These are phyloP conservation scores for Rosa multiflora DNA, from an alignment of 306 rosid species.

Conservation along the genomic window DNA sequence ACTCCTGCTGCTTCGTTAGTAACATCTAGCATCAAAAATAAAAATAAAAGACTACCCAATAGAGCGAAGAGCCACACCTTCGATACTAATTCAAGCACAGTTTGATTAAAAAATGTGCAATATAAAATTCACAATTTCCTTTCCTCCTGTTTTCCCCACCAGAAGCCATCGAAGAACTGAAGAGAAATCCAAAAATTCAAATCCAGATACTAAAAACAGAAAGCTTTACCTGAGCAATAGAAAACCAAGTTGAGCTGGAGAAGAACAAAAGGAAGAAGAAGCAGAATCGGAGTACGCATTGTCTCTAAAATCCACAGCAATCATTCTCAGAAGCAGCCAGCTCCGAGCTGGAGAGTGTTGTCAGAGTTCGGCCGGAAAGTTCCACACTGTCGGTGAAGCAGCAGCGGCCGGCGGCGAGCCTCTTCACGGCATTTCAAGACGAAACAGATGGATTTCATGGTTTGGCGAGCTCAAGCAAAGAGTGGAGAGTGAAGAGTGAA, in stretches of 20 bases:
- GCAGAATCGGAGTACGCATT: constrained; percentile 52
- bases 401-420: constrained; percentile 26
- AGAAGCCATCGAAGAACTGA: constrained; percentile 6
- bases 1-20: not conserved
- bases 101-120: not conserved
- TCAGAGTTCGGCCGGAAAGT: constrained; percentile 17
- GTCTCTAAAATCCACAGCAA: constrained; percentile 41
- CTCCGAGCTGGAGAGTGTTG: constrained; percentile 24
- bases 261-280: constrained; percentile 26
- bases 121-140: not conserved
- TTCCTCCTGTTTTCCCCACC: not conserved
- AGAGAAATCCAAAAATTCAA: not conserved
- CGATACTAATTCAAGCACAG: not conserved
- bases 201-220: not conserved
- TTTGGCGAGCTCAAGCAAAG: not conserved
- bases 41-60: too few species aligned
- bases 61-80: not conserved
- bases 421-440: constrained; percentile 23
- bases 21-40: not conserved
- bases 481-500: not conserved
- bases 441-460: constrained; percentile 33
- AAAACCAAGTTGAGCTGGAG: constrained; percentile 38
- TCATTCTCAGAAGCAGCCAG: constrained; percentile 37
- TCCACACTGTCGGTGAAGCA: constrained; percentile 22
- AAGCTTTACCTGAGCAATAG: constrained; percentile 57